Percentiles rank a stretch among this genome's conserved stretches.
Evolutionary conservation across 148 eudicot species (phyloP).

Genomic region (Vaccinium darrowii): DNA sequence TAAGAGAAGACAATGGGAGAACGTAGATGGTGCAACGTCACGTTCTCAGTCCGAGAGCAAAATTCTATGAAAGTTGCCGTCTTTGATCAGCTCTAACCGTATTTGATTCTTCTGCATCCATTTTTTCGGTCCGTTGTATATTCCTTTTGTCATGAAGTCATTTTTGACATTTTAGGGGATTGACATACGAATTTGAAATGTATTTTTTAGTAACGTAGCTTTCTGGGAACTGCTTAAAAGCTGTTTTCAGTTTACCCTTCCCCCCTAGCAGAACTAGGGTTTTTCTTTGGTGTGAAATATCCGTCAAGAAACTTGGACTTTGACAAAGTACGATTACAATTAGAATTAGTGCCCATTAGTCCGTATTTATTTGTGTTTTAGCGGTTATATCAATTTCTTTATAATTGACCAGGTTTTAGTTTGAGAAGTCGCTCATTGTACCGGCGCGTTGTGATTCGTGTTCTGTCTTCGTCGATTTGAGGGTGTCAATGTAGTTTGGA

Average conservation of each 20-base stretch:
- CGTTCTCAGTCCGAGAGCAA: background rate
- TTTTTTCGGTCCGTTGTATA: background rate
- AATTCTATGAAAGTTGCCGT: background rate
- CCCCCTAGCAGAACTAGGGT: background rate
- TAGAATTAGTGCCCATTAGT: background rate
- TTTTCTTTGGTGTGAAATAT: background rate
- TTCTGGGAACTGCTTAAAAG: background rate
- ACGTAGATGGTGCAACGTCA: background rate
- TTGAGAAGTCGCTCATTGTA: background rate
- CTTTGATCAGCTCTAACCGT: background rate
- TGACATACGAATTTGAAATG: background rate
- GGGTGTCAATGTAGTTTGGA: background rate
- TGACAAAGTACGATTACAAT: background rate
- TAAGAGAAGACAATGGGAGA: background rate
- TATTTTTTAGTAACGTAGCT: background rate
- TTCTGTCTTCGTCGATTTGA: background rate
- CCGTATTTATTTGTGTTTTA: background rate
- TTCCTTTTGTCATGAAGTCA: background rate
- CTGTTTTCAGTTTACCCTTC: background rate
- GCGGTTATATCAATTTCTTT: too few species aligned
- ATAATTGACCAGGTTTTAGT: background rate
- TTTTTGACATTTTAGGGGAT: background rate
- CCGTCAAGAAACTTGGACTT: background rate
- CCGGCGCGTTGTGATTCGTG: background rate
- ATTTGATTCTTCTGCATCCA: background rate